Evolutionary conservation across 208 protist species (phyloP).

Genomic region (Leishmania tropica): DNA sequence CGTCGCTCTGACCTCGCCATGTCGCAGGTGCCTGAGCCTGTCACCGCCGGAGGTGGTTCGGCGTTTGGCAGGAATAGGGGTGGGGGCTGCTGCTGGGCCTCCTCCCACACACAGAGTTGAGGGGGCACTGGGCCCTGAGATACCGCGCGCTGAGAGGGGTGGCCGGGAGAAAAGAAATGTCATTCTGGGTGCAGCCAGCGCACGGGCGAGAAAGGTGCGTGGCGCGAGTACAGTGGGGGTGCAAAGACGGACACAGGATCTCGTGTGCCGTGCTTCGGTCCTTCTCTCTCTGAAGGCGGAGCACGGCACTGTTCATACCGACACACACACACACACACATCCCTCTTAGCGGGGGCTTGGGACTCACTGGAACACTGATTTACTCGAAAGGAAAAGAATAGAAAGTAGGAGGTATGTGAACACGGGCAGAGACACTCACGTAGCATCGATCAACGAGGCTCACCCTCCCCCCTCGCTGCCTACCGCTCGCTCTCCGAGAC

Average conservation of each 20-base stretch:
- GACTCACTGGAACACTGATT: background rate
- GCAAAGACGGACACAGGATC: background rate
- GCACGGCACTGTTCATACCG: background rate
- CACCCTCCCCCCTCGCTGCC: background rate
- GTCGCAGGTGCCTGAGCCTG: background rate
- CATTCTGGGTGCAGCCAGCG: background rate
- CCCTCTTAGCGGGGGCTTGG: background rate
- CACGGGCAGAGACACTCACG: background rate
- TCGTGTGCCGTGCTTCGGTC: background rate
- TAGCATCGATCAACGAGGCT: background rate
- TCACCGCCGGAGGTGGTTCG: background rate
- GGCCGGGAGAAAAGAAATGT: background rate
- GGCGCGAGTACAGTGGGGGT: background rate
- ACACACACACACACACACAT: background rate
- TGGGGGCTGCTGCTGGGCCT: background rate
- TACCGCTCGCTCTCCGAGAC: conserved; percentile 10
- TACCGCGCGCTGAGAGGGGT: background rate
- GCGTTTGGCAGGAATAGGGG: background rate
- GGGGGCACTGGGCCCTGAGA: background rate
- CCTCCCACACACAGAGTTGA: background rate
- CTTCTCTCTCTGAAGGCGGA: background rate
- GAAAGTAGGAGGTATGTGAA: background rate
- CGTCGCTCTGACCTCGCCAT: background rate
- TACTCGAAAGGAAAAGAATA: conserved; percentile 3
- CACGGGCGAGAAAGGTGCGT: background rate